phyloP scores from a whole-genome alignment of 805 yeast species.

The Ogataea philodendri region DNA sequence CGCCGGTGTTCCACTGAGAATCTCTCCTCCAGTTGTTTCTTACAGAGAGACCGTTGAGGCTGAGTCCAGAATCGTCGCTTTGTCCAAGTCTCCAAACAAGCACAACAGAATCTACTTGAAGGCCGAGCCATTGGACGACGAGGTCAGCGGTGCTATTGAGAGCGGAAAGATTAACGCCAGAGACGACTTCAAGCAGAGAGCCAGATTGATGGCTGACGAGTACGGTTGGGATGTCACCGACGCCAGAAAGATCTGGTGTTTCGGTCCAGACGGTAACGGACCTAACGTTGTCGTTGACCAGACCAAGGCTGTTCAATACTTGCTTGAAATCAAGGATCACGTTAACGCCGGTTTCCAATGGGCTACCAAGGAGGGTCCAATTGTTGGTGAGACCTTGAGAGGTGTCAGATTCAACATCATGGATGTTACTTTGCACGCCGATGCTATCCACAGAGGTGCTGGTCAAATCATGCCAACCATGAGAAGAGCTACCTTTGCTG shows the following conservation, averaged over 20 bases:
- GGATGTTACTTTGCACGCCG: slow-evolving; percentile 99
- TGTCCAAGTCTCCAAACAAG: slow-evolving; percentile 99
- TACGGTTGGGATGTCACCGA: slow-evolving; percentile 99
- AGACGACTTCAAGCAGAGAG: slow-evolving; percentile 99
- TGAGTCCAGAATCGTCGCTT: slow-evolving; percentile 93
- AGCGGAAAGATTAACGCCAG: slow-evolving; percentile 86
- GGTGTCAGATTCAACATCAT: slow-evolving; percentile 95
- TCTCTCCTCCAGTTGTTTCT: slow-evolving; percentile 96
- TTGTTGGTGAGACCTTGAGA: slow-evolving; percentile 95
- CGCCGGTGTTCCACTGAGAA: slow-evolving; percentile 98
- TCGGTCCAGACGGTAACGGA: slow-evolving; percentile 99
- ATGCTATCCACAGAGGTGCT: slow-evolving; percentile 99
- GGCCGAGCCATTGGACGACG: slow-evolving; percentile 96
- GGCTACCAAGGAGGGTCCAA: slow-evolving; percentile 99
- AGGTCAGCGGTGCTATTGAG: slow-evolving; percentile 89
- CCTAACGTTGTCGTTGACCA: slow-evolving; percentile 98
- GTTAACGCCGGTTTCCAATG: slow-evolving; percentile 99
- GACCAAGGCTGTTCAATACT: slow-evolving; percentile 99
- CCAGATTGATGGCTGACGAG: slow-evolving; percentile 97
- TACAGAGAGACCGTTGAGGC: slow-evolving; percentile 97
- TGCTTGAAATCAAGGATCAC: slow-evolving; percentile 98
- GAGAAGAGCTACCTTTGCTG: slow-evolving; percentile 99
- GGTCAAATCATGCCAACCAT: slow-evolving; percentile 99
- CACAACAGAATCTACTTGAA: slow-evolving; percentile 99
- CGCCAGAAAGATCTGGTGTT: slow-evolving; percentile 99